Conservation (phyloP, 2,329 filamentous ascomycete genomes). For the Fusarium piperis region DNA sequence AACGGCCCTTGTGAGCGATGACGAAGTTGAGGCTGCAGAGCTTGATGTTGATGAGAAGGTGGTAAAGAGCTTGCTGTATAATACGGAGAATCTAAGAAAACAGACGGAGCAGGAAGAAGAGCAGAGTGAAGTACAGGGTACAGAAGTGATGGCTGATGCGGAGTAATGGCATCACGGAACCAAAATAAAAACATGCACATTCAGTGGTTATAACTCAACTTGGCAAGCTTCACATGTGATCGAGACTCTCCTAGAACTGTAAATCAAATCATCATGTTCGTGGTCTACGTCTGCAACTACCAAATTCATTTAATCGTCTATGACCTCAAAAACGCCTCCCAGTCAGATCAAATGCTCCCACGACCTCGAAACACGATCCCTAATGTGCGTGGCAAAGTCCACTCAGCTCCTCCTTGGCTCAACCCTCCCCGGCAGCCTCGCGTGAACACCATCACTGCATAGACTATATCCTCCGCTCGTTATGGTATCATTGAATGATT, state of each 20-base stretch:
- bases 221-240: not conserved
- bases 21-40: slow-evolving; percentile 42
- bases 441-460: slow-evolving; percentile 16
- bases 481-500: slow-evolving; percentile 45
- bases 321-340: slow-evolving; percentile 51
- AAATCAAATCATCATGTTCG: slow-evolving; percentile 44
- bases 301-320: slow-evolving; percentile 53
- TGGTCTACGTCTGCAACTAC: slow-evolving; percentile 46
- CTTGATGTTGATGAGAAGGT: slow-evolving; percentile 50
- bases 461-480: slow-evolving; percentile 25
- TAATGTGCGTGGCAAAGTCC: slow-evolving; percentile 29
- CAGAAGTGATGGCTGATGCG: slow-evolving; percentile 6
- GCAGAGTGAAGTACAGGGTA: slow-evolving; percentile 30
- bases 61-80: slow-evolving; percentile 56
- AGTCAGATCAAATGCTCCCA: slow-evolving; percentile 48
- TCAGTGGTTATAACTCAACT: not conserved
- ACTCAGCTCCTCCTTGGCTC: slow-evolving; percentile 18
- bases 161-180: not conserved
- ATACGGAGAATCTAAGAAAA: slow-evolving; percentile 60
- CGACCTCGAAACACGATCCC: slow-evolving; percentile 35
- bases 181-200: not conserved
- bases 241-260: not conserved
- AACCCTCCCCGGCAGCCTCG: slow-evolving; percentile 1
- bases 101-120: slow-evolving; percentile 42
- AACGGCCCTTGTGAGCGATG: slow-evolving; percentile 40